Evolutionary conservation across 1,139 yeast species (phyloP).

Genomic region (Starmera stellimalicola): DNA sequence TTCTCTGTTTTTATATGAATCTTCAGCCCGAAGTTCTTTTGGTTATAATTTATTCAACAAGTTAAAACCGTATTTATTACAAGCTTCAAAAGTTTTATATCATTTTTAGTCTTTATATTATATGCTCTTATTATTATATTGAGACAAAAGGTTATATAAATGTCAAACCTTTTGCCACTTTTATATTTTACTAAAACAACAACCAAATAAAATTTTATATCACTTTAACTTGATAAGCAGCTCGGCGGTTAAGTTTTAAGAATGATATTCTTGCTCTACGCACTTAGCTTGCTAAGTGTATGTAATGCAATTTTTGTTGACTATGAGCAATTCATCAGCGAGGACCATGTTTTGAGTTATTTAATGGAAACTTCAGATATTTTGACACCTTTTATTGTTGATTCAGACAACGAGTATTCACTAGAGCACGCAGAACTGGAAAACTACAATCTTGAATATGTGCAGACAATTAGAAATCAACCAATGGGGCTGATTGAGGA

Average conservation of each 20-base stretch:
- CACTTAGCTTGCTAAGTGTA: neutral
- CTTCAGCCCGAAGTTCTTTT: too few species aligned
- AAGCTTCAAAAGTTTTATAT: too few species aligned
- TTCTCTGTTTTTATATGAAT: too few species aligned
- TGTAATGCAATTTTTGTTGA: neutral
- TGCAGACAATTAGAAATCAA: neutral
- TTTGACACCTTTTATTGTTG: neutral
- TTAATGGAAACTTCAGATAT: constrained; percentile 1
- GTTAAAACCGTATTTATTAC: too few species aligned
- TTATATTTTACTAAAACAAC: too few species aligned
- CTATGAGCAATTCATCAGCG: constrained; percentile 2
- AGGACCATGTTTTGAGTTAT: constrained; percentile 1
- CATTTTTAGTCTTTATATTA: too few species aligned
- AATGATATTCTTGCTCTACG: neutral
- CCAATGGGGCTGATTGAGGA: neutral
- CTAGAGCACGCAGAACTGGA: neutral
- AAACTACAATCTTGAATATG: neutral
- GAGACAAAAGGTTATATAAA: too few species aligned
- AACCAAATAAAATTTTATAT: too few species aligned
- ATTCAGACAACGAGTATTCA: neutral
- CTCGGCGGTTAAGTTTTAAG: neutral
- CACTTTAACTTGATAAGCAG: neutral
- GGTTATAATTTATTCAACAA: too few species aligned
- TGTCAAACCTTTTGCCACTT: too few species aligned
- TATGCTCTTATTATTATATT: too few species aligned